Percentiles rank a stretch among this genome's conserved stretches.
phyloP scores from a whole-genome alignment of 164 flowering plant genomes.

The Liriodendron chinense region DNA sequence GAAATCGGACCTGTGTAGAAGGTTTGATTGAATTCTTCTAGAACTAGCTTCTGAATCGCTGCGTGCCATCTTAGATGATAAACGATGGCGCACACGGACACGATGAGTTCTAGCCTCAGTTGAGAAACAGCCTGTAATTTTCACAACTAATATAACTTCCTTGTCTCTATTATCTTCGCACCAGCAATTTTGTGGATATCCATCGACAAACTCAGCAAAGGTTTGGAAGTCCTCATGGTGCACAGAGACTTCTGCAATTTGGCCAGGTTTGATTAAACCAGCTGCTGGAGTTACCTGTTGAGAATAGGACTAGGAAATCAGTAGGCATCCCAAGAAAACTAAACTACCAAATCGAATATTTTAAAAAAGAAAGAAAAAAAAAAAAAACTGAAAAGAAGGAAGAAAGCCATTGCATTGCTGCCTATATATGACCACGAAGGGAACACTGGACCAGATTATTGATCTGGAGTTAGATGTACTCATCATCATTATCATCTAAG shows the following conservation, averaged over 20 bases:
- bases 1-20: slow-evolving; percentile 55
- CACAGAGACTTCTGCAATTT: slow-evolving; percentile 59
- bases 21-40: slow-evolving; percentile 28
- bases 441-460: too few species aligned
- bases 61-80: slow-evolving; percentile 38
- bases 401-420: too few species aligned
- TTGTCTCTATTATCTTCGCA: slow-evolving; percentile 87
- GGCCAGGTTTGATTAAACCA: slow-evolving; percentile 69
- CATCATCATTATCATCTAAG: too few species aligned
- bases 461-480: too few species aligned
- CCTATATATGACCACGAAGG: too few species aligned
- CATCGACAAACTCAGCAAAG: slow-evolving; percentile 69
- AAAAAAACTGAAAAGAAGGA: too few species aligned
- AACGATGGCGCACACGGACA: slow-evolving; percentile 55
- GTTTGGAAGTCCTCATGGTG: slow-evolving; percentile 66
- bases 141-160: slow-evolving; percentile 55
- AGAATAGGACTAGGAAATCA: slow-evolving; percentile 6
- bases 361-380: neutral
- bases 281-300: slow-evolving; percentile 73
- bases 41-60: slow-evolving; percentile 33
- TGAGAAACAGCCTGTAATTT: slow-evolving; percentile 51
- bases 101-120: slow-evolving; percentile 44
- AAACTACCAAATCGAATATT: neutral
- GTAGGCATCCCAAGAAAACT: neutral
- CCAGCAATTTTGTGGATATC: slow-evolving; percentile 85